Percentiles rank a stretch among this genome's conserved stretches.
These are phyloP conservation scores for Claviceps arundinis DNA, from an alignment of 2,329 filamentous ascomycete genomes.

Conservation along the genomic window DNA sequence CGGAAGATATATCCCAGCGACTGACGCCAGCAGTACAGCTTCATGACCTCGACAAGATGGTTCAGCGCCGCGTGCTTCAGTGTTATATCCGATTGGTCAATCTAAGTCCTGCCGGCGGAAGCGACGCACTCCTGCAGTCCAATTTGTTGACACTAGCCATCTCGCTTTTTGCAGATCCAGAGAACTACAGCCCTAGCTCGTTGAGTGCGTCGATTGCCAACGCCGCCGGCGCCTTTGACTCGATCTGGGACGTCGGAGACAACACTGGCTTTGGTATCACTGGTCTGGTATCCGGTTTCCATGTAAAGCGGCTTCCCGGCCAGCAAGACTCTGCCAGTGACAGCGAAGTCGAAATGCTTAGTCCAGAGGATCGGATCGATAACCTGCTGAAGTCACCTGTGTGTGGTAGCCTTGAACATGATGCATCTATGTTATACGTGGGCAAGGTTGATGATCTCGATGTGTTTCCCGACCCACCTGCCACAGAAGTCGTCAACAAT, in stretches of 20 bases:
- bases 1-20: constrained; percentile 74
- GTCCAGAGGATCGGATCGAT: constrained; percentile 53
- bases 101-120: constrained; percentile 70
- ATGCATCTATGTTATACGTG: constrained; percentile 70
- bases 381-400: constrained; percentile 53
- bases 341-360: constrained; percentile 35
- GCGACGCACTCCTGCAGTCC: constrained; percentile 77
- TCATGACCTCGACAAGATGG: constrained; percentile 84
- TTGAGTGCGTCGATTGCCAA: constrained; percentile 85
- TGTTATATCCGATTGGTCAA: constrained; percentile 89
- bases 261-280: constrained; percentile 93
- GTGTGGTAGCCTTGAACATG: constrained; percentile 76
- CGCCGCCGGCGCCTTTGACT: constrained; percentile 80
- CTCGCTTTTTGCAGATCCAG: constrained; percentile 83
- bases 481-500: constrained; percentile 87
- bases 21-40: constrained; percentile 77
- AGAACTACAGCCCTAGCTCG: constrained; percentile 73
- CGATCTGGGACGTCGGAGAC: constrained; percentile 87
- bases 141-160: constrained; percentile 84
- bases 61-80: constrained; percentile 81
- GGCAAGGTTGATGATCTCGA: constrained; percentile 29
- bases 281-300: constrained; percentile 67
- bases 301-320: constrained; percentile 55
- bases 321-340: constrained; percentile 43
- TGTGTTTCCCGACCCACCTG: constrained; percentile 57